phyloP scores from a whole-genome alignment of 306 rosid species.

The Citrullus colocynthis region DNA sequence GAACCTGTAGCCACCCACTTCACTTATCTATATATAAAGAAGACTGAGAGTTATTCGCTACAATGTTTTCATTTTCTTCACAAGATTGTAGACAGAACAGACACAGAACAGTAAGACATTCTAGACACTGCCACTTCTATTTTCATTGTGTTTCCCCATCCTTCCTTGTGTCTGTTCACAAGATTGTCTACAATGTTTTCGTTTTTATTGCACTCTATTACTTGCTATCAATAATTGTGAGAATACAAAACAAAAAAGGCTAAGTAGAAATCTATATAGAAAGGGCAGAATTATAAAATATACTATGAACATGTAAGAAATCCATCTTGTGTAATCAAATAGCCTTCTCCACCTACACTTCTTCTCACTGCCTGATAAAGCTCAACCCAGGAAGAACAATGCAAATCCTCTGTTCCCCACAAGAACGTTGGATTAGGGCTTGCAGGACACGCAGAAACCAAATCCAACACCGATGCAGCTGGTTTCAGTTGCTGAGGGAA shows the following conservation, averaged over 20 bases:
- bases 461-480: conserved; percentile 66
- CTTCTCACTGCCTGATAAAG: conserved; percentile 59
- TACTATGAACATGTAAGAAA: conserved; percentile 54
- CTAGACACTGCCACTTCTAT: neutral
- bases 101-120: neutral
- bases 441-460: conserved; percentile 72
- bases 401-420: conserved; percentile 45
- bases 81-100: conserved; percentile 3
- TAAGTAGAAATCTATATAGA: neutral
- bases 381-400: conserved; percentile 70
- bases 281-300: neutral
- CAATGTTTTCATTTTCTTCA: neutral
- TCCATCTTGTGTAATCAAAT: conserved; percentile 54
- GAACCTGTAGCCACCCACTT: neutral
- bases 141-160: neutral
- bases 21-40: neutral
- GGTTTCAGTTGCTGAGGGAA: conserved; percentile 59
- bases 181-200: neutral
- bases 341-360: conserved; percentile 42
- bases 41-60: neutral
- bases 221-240: neutral
- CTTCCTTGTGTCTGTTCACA: neutral
- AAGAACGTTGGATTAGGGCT: conserved; percentile 80
- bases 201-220: neutral
- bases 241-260: neutral